phyloP scores from a whole-genome alignment of 2,329 filamentous ascomycete genomes.

The Macrophomina tecta region DNA sequence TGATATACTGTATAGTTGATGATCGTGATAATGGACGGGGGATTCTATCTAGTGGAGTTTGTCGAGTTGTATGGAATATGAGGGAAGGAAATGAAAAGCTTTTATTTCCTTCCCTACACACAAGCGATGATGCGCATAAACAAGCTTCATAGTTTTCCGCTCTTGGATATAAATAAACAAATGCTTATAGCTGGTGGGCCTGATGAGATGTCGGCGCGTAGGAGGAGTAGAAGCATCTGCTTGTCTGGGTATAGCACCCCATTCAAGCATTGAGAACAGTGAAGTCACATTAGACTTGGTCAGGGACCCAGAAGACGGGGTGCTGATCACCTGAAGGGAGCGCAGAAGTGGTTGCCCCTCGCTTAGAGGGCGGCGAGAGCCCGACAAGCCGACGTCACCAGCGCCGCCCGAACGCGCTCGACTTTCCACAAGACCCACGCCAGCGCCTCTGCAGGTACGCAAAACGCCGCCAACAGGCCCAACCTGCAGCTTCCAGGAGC shows the following conservation, averaged over 20 bases:
- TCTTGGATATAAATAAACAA: not conserved
- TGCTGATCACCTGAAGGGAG: not conserved
- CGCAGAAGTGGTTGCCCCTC: conserved; percentile 19
- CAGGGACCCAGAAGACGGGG: not conserved
- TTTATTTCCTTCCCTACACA: not conserved
- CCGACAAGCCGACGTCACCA: conserved; percentile 25
- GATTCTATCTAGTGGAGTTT: too few relatives aligned
- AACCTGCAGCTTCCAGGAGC: conserved; percentile 9
- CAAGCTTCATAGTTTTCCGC: not conserved
- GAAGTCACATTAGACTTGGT: not conserved
- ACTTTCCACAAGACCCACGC: conserved; percentile 9
- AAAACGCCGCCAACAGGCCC: conserved; percentile 10
- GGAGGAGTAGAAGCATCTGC: not conserved
- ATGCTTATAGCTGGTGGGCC: not conserved
- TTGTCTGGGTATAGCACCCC: not conserved
- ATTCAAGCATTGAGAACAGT: not conserved
- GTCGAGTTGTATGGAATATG: too few relatives aligned
- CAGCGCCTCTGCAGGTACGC: conserved; percentile 20
- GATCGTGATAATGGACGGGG: not conserved
- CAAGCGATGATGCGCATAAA: not conserved
- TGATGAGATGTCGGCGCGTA: not conserved
- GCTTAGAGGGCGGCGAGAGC: conserved; percentile 24
- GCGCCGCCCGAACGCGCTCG: conserved; percentile 21
- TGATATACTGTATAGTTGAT: conserved; percentile 55
- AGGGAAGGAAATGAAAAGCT: too few relatives aligned